phyloP scores from a whole-genome alignment of 257 asterid genomes.

The Striga asiatica region DNA sequence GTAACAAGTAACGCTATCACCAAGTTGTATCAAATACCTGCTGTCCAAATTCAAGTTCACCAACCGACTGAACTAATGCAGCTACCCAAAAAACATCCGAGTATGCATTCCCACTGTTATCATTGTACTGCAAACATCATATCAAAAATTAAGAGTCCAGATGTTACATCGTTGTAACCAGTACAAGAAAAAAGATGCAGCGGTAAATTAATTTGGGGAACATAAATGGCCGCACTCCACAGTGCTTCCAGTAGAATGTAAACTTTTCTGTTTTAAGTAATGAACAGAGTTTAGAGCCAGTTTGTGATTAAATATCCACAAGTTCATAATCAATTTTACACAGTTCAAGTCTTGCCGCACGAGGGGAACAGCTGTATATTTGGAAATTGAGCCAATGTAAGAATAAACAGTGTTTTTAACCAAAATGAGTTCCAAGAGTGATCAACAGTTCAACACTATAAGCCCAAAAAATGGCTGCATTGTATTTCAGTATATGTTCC shows the following conservation, averaged over 20 bases:
- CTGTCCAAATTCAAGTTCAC: constrained; percentile 92
- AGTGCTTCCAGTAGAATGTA: not conserved
- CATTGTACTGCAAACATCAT: constrained; percentile 58
- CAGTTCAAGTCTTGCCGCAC: not conserved
- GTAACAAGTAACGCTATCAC: not conserved
- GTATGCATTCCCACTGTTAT: constrained; percentile 83
- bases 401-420: not conserved
- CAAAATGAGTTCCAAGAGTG: not conserved
- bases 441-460: not conserved
- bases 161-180: not conserved
- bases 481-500: not conserved
- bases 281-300: not conserved
- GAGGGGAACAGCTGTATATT: not conserved
- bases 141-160: not conserved
- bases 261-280: not conserved
- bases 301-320: not conserved
- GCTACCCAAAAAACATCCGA: constrained; percentile 97
- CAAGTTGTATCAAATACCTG: constrained; percentile 40
- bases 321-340: not conserved
- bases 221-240: not conserved
- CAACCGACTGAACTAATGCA: constrained; percentile 80
- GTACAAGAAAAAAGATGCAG: not conserved
- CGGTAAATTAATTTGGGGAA: not conserved
- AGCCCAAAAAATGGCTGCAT: not conserved
- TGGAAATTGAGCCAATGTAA: not conserved